phyloP scores from a whole-genome alignment of 2,329 filamentous ascomycete genomes.

The Colletotrichum musicola region DNA sequence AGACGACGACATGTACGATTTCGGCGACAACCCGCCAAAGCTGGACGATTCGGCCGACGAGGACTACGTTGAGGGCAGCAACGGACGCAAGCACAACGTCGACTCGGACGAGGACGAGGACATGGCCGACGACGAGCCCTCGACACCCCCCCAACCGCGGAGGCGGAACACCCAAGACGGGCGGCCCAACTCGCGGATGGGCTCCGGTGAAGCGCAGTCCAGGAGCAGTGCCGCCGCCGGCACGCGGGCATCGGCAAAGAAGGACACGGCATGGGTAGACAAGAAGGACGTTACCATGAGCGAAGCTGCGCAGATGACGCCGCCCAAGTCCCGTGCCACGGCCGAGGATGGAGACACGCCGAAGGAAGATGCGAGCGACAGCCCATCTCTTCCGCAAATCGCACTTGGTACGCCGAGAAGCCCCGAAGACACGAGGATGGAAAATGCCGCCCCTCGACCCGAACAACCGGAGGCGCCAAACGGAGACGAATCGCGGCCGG shows the following conservation, averaged over 20 bases:
- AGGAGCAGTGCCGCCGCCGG: conserved; percentile 27
- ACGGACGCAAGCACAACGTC: neutral
- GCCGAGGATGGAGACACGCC: neutral
- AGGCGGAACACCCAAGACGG: conserved; percentile 36
- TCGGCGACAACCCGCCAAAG: conserved; percentile 41
- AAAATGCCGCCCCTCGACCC: neutral
- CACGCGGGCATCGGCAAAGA: conserved; percentile 27
- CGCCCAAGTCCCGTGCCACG: neutral
- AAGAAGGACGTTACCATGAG: conserved; percentile 17
- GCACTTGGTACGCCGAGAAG: conserved; percentile 17
- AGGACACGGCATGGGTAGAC: neutral
- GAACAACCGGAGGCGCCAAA: too few species aligned
- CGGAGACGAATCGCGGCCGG: too few species aligned
- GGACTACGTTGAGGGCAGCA: conserved; percentile 22
- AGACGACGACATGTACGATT: conserved; percentile 35
- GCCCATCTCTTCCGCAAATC: neutral
- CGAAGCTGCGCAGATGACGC: conserved; percentile 13
- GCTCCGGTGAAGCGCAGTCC: neutral
- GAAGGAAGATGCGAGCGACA: neutral
- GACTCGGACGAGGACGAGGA: conserved; percentile 22
- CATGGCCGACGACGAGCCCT: conserved; percentile 16
- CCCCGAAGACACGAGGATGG: neutral
- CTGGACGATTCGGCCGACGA: conserved; percentile 34
- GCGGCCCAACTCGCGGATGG: conserved; percentile 27
- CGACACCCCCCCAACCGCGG: conserved; percentile 20